Percentiles rank a stretch among this genome's conserved stretches.
Evolutionary conservation across 495 filamentous ascomycete genomes (phyloP).

Genomic region (Corynascus novoguineensis): DNA sequence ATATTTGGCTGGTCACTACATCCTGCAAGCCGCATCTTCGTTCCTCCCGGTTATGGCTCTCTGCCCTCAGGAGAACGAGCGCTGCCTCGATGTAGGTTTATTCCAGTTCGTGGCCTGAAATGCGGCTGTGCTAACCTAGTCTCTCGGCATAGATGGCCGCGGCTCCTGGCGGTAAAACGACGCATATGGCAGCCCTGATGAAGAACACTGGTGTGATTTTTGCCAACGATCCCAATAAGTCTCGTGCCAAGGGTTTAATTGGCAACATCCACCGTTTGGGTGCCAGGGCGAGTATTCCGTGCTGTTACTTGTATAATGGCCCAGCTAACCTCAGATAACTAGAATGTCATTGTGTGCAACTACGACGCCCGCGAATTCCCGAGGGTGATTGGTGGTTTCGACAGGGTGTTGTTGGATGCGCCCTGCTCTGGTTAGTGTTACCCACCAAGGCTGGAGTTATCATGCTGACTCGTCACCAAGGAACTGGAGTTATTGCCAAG

Average conservation of each 20-base stretch:
- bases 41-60: slow-evolving; percentile 98
- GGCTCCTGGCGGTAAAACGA: slow-evolving; percentile 95
- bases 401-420: slow-evolving; percentile 46
- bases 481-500: slow-evolving; percentile 80
- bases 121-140: slow-evolving; percentile 34
- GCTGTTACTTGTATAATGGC: neutral
- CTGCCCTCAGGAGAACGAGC: slow-evolving; percentile 86
- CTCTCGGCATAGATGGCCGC: slow-evolving; percentile 64
- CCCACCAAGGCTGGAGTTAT: no score
- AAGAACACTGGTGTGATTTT: slow-evolving; percentile 96
- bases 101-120: neutral
- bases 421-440: slow-evolving; percentile 37
- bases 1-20: slow-evolving; percentile 95
- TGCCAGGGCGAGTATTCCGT: slow-evolving; percentile 45
- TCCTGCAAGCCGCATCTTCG: slow-evolving; percentile 91
- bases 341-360: slow-evolving; percentile 88
- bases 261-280: slow-evolving; percentile 97
- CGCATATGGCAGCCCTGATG: slow-evolving; percentile 94
- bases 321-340: neutral
- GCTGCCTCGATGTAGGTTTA: slow-evolving; percentile 53
- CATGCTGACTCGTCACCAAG: slow-evolving; percentile 1
- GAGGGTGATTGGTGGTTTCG: slow-evolving; percentile 89
- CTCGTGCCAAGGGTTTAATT: slow-evolving; percentile 90
- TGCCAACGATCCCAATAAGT: slow-evolving; percentile 92
- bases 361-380: slow-evolving; percentile 92